These are phyloP conservation scores for Phalaenopsis equestris DNA, from an alignment of 106 monocot genomes.

Conservation along the genomic window DNA sequence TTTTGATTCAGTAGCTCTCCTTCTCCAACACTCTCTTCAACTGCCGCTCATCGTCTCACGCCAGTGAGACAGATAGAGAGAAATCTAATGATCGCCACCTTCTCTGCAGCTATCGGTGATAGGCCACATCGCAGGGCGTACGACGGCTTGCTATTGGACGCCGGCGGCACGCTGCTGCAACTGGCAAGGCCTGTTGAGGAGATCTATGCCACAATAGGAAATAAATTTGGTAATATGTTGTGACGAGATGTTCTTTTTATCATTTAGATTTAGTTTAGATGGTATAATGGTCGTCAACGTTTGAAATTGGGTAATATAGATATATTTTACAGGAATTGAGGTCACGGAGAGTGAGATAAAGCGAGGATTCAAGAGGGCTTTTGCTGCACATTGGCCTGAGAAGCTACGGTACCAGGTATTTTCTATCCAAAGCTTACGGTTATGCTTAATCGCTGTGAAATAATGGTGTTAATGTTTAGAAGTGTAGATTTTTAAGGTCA, in stretches of 20 bases:
- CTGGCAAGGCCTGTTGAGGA: constrained; percentile 69
- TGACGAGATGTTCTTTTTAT: neutral
- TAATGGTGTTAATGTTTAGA: neutral
- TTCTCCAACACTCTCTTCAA: neutral
- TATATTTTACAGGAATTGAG: constrained; percentile 27
- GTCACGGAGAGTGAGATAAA: constrained; percentile 48
- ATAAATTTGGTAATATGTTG: constrained; percentile 47
- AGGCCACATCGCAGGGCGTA: constrained; percentile 34
- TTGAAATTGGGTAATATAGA: neutral
- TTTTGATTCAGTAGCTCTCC: neutral
- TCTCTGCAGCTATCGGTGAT: neutral
- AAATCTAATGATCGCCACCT: neutral
- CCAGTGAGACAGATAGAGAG: neutral
- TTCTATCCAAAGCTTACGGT: neutral
- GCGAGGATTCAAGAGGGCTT: constrained; percentile 61
- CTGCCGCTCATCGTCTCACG: neutral
- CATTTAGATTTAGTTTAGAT: neutral
- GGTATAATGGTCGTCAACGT: neutral
- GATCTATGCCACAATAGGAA: constrained; percentile 81
- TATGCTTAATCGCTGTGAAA: neutral
- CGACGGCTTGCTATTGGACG: constrained; percentile 36
- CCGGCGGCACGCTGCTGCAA: constrained; percentile 69
- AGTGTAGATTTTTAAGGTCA: neutral
- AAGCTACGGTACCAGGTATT: constrained; percentile 86
- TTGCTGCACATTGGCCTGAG: constrained; percentile 66